Evolutionary conservation across 1,284 basidiomycete genomes (phyloP).

Genomic region (Rhodotorula sp.): DNA sequence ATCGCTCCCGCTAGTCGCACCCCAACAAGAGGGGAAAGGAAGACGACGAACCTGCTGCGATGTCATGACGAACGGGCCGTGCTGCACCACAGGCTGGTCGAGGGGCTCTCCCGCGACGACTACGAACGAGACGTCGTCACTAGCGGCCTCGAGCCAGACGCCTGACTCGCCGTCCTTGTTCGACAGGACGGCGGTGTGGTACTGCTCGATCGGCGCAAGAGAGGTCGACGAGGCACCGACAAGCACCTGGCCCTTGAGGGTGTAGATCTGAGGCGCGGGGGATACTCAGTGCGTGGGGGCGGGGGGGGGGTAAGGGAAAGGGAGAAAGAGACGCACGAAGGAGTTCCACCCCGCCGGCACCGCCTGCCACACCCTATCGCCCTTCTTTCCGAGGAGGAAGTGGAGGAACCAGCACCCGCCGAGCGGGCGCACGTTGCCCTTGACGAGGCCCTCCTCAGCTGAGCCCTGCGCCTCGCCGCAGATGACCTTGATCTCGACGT

Average conservation of each 20-base stretch:
- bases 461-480: slow-evolving; percentile 79
- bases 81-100: slow-evolving; percentile 81
- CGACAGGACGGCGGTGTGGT: slow-evolving; percentile 59
- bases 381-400: slow-evolving; percentile 66
- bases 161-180: slow-evolving; percentile 66
- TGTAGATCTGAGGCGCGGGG: slow-evolving; percentile 33
- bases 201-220: slow-evolving; percentile 48
- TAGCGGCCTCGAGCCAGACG: slow-evolving; percentile 60
- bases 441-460: slow-evolving; percentile 53
- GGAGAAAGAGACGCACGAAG: slow-evolving; percentile 40
- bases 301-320: not conserved
- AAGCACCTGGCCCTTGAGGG: slow-evolving; percentile 31
- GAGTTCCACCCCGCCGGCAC: slow-evolving; percentile 63
- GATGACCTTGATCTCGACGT: slow-evolving; percentile 77
- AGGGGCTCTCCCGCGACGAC: slow-evolving; percentile 82
- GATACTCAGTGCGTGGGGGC: not conserved
- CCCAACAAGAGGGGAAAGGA: slow-evolving; percentile 63
- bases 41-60: not conserved
- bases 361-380: slow-evolving; percentile 74
- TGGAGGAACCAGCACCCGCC: slow-evolving; percentile 82
- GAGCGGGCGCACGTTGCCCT: slow-evolving; percentile 82
- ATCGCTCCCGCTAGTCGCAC: too few species aligned
- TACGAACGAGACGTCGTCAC: slow-evolving; percentile 42
- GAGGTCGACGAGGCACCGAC: slow-evolving; percentile 19
- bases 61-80: slow-evolving; percentile 53